Evolutionary conservation across 768 basidiomycete species (phyloP), one percentile per base, ranked within the genome.

Genomic region (Lentinula sp.): DNA sequence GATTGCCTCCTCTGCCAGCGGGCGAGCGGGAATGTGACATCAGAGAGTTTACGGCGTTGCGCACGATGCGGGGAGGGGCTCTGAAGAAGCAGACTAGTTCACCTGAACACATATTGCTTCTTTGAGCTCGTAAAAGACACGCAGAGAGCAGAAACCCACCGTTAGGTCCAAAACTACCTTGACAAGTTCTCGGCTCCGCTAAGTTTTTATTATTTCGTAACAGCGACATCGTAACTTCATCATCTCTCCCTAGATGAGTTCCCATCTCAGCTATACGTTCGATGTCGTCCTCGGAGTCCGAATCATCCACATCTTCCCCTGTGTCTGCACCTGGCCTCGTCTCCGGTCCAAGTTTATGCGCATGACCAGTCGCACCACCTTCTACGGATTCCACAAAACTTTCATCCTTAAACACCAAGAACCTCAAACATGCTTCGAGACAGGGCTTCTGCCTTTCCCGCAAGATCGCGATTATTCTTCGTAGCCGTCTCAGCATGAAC

Each of bases 21-120:
- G 83, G 76, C 16, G 82, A 81, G 42, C 76, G 70, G 3, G 81
- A 78, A 13, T 56, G 55, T 9, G 55, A 56, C 2, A 56, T n/a
- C 13, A 80, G 60, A 31, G 80, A 80, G 64, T 82, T 75, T 53
- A 81, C 69, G 11, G 77, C 71, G 55, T 84, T 84, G n/a, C 83
- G 82, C 8, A 90, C 84, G 60, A 89, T 82, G 15, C 88, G 82
- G 18, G 86, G 87, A 2, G 89, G 86, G 3, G 87, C 84, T 49
- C 87, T 83, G 75, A 91, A 95, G 75, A 96, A 95, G 69, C 87
- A 92, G 0, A 95, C 83, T 1, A 96, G 75, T 75, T 94, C 87
- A 53, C 93, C 94, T 95, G 64, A 51, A 10, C 40, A 21, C 63
- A 45, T n/a, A 48, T 15, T 35, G n/a, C 31, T 18, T n/a, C 43